Evolutionary conservation across 305 asterid species (phyloP).

Genomic region (Fraxinus baroniana): DNA sequence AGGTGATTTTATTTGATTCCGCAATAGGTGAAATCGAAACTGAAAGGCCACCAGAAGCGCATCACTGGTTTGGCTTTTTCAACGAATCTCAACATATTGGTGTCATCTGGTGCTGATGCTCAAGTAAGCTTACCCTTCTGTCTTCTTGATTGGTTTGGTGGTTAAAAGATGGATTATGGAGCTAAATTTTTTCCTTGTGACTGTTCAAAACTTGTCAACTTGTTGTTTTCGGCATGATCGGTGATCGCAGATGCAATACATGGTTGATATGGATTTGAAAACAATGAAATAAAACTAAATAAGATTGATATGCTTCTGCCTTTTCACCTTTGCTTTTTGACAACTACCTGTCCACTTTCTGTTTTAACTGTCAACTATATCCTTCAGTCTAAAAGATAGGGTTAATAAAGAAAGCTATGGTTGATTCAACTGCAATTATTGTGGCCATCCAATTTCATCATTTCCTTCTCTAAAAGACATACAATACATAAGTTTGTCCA

Average conservation of each 20-base stretch:
- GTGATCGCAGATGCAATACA: not conserved
- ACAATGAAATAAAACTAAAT: not conserved
- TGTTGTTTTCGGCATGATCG: not conserved
- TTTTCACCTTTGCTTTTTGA: not conserved
- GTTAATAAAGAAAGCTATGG: not conserved
- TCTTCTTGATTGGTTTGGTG: not conserved
- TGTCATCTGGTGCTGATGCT: slow-evolving; percentile 86
- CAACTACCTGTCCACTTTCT: not conserved
- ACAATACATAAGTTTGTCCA: not conserved
- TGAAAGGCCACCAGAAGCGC: slow-evolving; percentile 88
- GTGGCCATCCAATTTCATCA: not conserved
- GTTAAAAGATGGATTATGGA: not conserved
- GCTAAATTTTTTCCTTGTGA: not conserved
- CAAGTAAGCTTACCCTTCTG: slow-evolving; percentile 46
- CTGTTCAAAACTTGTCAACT: not conserved
- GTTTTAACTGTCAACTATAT: not conserved
- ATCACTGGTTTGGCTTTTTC: slow-evolving; percentile 81
- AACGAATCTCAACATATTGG: slow-evolving; percentile 64
- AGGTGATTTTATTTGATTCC: slow-evolving; percentile 15
- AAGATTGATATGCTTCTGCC: not conserved
- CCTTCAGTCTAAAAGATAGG: not conserved
- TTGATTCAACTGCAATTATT: not conserved
- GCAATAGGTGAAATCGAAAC: slow-evolving; percentile 64
- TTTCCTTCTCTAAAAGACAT: not conserved
- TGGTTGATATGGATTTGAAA: not conserved